Evolutionary conservation across 148 eudicot genomes (phyloP).

Genomic region (Vaccinium macrocarpon): DNA sequence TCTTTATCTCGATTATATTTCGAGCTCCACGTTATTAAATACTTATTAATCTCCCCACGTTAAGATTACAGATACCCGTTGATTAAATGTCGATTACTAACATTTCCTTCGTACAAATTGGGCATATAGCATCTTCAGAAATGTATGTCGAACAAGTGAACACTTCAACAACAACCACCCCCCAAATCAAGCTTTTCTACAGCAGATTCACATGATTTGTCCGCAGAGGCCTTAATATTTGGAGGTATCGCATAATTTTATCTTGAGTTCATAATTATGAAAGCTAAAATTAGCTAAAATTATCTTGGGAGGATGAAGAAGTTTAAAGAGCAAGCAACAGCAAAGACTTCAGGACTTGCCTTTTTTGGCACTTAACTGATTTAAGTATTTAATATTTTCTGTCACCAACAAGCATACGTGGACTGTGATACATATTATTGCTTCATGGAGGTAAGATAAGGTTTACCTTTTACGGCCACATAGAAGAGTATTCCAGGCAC

Average conservation of each 20-base stretch:
- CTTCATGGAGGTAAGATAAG: neutral
- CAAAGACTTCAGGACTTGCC: neutral
- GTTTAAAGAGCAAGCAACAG: neutral
- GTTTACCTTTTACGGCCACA: slow-evolving; percentile 85
- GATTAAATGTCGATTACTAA: too few species aligned
- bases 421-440: neutral
- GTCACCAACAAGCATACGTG: neutral
- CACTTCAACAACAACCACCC: too few species aligned
- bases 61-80: too few species aligned
- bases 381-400: neutral
- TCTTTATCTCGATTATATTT: too few species aligned
- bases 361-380: neutral
- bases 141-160: too few species aligned
- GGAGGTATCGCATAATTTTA: neutral
- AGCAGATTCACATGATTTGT: neutral
- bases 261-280: too few species aligned
- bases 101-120: neutral
- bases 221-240: neutral
- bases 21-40: too few species aligned
- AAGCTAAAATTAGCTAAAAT: too few species aligned
- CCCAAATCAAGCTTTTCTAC: too few species aligned
- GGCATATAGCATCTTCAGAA: neutral
- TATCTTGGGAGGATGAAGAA: neutral
- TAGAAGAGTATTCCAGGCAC: slow-evolving; percentile 95
- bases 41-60: too few species aligned